Percentiles rank a stretch among this genome's conserved stretches.
Conservation (phyloP, 768 basidiomycete genomes). For the Rhizopogon vesiculosus region DNA sequence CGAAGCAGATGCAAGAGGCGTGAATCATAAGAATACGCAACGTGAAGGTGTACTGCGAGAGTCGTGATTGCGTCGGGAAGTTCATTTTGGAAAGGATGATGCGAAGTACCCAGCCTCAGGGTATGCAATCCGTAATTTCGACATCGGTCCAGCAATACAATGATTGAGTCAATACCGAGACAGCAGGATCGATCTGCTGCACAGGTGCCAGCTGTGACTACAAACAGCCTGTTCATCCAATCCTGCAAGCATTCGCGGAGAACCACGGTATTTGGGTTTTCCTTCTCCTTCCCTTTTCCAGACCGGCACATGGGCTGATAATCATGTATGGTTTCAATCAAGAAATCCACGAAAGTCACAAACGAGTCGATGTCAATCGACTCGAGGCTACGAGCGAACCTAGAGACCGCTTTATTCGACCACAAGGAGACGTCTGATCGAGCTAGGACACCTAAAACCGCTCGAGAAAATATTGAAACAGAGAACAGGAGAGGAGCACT, state of each 20-base stretch:
- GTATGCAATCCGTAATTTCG: slow-evolving; percentile 14
- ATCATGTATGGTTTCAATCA: slow-evolving; percentile 16
- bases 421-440: slow-evolving; percentile 30
- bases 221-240: slow-evolving; percentile 20
- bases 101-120: not conserved
- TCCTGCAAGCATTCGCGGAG: slow-evolving; percentile 12
- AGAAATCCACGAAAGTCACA: slow-evolving; percentile 22
- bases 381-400: slow-evolving; percentile 28
- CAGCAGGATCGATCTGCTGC: not conserved
- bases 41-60: slow-evolving; percentile 17
- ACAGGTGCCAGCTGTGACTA: not conserved
- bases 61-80: slow-evolving; percentile 20
- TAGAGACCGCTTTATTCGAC: slow-evolving; percentile 38
- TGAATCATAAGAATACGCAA: slow-evolving; percentile 5
- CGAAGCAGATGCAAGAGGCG: slow-evolving; percentile 21
- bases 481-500: slow-evolving; percentile 14
- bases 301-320: not conserved
- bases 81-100: slow-evolving; percentile 5
- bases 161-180: slow-evolving; percentile 4
- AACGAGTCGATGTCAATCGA: slow-evolving; percentile 28
- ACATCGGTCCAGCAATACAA: slow-evolving; percentile 24
- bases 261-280: not conserved
- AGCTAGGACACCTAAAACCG: slow-evolving; percentile 10
- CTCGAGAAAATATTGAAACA: slow-evolving; percentile 22
- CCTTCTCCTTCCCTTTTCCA: not conserved